A percentile compares a stretch with the other conserved stretches of the same genome.
These are phyloP conservation scores for Fusarium siculi DNA, from an alignment of 2,329 filamentous ascomycete genomes.

Conservation along the genomic window DNA sequence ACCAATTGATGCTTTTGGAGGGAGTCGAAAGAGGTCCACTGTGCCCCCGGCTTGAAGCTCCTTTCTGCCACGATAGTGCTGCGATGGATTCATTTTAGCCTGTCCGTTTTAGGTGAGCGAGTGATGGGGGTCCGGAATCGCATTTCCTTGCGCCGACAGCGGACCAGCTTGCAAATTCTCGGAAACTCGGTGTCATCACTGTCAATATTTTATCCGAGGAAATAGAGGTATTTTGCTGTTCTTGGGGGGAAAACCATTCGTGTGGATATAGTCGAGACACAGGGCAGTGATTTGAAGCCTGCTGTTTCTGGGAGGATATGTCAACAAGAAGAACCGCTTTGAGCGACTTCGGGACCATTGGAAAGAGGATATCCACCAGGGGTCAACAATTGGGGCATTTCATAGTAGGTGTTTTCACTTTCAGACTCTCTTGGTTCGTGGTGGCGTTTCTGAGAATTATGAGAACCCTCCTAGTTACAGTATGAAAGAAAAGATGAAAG, in stretches of 20 bases:
- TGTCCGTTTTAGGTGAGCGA: slow-evolving; percentile 18
- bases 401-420: not conserved
- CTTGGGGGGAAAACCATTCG: slow-evolving; percentile 55
- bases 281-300: not conserved
- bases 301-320: not conserved
- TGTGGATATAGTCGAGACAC: not conserved
- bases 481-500: not conserved
- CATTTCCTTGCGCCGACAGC: slow-evolving; percentile 35
- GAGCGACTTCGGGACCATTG: not conserved
- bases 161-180: slow-evolving; percentile 18
- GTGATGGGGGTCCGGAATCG: slow-evolving; percentile 5
- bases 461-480: not conserved
- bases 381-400: not conserved
- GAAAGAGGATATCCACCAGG: not conserved
- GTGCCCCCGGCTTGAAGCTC: not conserved
- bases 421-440: not conserved
- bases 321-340: not conserved
- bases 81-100: slow-evolving; percentile 14
- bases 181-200: slow-evolving; percentile 13
- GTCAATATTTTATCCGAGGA: slow-evolving; percentile 46
- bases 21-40: slow-evolving; percentile 14
- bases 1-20: slow-evolving; percentile 26
- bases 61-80: slow-evolving; percentile 11
- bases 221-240: slow-evolving; percentile 66
- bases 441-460: not conserved